A percentile compares a stretch with the other conserved stretches of the same genome.
Evolutionary conservation across 495 filamentous ascomycete species (phyloP).

Genomic region (Podospora appendiculata): DNA sequence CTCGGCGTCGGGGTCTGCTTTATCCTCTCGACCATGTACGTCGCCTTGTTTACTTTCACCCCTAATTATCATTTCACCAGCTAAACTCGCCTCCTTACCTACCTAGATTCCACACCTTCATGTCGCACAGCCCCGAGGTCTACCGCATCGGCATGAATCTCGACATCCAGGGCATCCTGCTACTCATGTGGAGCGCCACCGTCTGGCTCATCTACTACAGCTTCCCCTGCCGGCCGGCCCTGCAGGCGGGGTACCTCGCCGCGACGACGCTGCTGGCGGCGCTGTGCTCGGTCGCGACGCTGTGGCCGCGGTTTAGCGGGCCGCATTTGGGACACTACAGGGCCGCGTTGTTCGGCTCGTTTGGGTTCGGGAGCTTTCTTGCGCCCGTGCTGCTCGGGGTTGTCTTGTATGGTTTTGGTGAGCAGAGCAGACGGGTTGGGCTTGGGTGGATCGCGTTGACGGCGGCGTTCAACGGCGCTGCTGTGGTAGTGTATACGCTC

Average conservation of each 20-base stretch:
- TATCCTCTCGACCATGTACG: slow-evolving; percentile 26
- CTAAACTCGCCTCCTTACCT: neutral
- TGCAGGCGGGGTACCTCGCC: slow-evolving; percentile 31
- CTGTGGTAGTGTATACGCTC: slow-evolving; percentile 33
- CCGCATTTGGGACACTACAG: slow-evolving; percentile 29
- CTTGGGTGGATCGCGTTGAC: slow-evolving; percentile 34
- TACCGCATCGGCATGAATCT: slow-evolving; percentile 34
- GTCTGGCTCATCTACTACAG: slow-evolving; percentile 46
- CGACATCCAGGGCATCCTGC: slow-evolving; percentile 45
- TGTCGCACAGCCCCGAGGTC: slow-evolving; percentile 36
- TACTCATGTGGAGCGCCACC: slow-evolving; percentile 47
- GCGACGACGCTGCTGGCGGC: slow-evolving; percentile 23
- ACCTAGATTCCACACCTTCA: slow-evolving; percentile 39
- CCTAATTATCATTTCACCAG: neutral
- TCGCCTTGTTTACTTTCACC: slow-evolving; percentile 21
- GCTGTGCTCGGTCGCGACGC: slow-evolving; percentile 14
- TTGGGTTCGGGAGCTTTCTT: slow-evolving; percentile 35
- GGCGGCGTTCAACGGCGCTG: slow-evolving; percentile 30
- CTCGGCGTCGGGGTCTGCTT: slow-evolving; percentile 46
- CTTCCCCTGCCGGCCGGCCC: slow-evolving; percentile 31
- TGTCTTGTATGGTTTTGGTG: slow-evolving; percentile 25
- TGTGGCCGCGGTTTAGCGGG: slow-evolving; percentile 23
- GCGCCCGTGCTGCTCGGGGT: slow-evolving; percentile 36
- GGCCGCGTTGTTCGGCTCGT: slow-evolving; percentile 31
- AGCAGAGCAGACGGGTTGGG: slow-evolving; percentile 34